Conservation (phyloP, 1,284 basidiomycete species). For the Polyporus tsugae region DNA sequence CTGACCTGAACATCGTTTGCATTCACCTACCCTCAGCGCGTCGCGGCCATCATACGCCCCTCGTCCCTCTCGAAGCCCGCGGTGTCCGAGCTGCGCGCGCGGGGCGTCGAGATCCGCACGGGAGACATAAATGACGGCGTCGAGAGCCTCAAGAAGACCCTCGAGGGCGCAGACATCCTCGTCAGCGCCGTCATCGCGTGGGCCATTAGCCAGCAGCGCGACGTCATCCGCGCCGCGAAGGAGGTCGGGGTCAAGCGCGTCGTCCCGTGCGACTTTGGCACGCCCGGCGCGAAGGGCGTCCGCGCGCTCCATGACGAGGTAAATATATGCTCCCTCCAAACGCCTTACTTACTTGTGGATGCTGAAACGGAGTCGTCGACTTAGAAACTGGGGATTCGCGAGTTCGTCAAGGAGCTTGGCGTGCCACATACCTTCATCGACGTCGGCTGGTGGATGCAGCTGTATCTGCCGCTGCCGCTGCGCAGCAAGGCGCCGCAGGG, state of each 20-base stretch:
- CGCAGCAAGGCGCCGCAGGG: not conserved
- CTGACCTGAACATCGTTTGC: not conserved
- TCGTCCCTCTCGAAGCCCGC: conserved; percentile 23
- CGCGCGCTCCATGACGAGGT: conserved; percentile 30
- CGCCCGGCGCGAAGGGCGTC: conserved; percentile 28
- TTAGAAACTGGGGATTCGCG: conserved; percentile 36
- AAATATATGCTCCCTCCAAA: not conserved
- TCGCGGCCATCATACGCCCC: conserved; percentile 21
- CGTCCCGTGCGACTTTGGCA: conserved; percentile 32
- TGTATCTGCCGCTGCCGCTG: conserved; percentile 26
- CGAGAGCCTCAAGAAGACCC: conserved; percentile 16
- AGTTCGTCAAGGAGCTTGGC: conserved; percentile 29
- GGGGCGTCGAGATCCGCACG: conserved; percentile 26
- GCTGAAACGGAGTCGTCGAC: not conserved
- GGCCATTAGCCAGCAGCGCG: conserved; percentile 17
- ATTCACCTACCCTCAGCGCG: conserved; percentile 7
- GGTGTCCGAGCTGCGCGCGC: conserved; percentile 2
- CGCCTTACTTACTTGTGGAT: not conserved
- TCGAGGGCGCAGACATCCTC: conserved; percentile 29
- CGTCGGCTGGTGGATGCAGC: conserved; percentile 40
- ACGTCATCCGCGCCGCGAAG: conserved; percentile 26
- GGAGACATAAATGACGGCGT: conserved; percentile 22
- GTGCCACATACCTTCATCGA: conserved; percentile 38
- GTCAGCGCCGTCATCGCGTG: conserved; percentile 20
- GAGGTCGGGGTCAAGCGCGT: conserved; percentile 26